Conservation (phyloP, 2,329 filamentous ascomycete species). For the Colletotrichum sp. region DNA sequence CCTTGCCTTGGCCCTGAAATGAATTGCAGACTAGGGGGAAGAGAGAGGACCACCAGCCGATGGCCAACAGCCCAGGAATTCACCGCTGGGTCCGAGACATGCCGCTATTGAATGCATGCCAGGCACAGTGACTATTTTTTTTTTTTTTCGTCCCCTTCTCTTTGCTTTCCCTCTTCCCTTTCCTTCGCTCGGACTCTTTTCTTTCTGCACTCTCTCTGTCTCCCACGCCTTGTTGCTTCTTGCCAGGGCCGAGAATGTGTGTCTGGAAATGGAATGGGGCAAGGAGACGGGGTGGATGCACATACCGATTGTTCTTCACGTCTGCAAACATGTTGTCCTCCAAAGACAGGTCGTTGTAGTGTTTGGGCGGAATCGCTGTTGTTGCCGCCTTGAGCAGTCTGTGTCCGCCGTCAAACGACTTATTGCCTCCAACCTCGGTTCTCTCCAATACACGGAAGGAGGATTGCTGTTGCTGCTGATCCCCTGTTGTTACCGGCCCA, state of each 20-base stretch:
- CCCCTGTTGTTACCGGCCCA: conserved; percentile 47
- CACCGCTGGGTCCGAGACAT: conserved; percentile 20
- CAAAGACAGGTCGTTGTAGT: conserved; percentile 41
- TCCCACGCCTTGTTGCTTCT: not conserved
- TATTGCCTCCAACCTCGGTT: conserved; percentile 47
- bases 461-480: conserved; percentile 35
- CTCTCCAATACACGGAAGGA: conserved; percentile 66
- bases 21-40: conserved; percentile 23
- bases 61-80: not conserved
- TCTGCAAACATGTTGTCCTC: conserved; percentile 65
- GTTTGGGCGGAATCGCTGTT: conserved; percentile 34
- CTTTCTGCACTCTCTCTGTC: not conserved
- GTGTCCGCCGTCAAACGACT: conserved; percentile 56
- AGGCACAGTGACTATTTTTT: not conserved
- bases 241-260: conserved; percentile 9
- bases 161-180: not conserved
- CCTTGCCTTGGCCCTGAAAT: conserved; percentile 23
- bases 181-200: not conserved
- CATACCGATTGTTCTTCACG: conserved; percentile 63
- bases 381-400: conserved; percentile 45
- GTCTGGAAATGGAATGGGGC: conserved; percentile 9
- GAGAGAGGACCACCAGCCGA: conserved; percentile 9
- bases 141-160: not conserved
- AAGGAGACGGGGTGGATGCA: conserved; percentile 26
- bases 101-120: conserved; percentile 20